phyloP scores from a whole-genome alignment of 2,329 filamentous ascomycete species.

The Xylaria sp. region DNA sequence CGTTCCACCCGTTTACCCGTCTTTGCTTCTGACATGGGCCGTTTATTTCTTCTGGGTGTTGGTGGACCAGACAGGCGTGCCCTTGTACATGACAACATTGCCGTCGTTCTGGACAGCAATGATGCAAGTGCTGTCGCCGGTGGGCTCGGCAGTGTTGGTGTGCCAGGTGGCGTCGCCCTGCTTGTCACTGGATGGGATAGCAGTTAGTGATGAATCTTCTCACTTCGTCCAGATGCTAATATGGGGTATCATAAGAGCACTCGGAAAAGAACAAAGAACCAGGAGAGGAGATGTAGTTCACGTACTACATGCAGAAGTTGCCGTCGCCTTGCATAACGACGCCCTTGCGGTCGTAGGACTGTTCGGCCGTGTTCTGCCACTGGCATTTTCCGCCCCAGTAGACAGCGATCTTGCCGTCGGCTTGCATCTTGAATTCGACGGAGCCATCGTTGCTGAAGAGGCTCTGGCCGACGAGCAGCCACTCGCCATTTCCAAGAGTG shows the following conservation, averaged over 20 bases:
- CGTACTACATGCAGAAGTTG: conserved; percentile 33
- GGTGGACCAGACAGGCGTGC: conserved; percentile 31
- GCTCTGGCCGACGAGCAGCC: conserved; percentile 29
- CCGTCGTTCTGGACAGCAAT: conserved; percentile 32
- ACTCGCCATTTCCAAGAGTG: conserved; percentile 32
- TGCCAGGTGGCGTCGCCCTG: conserved; percentile 26
- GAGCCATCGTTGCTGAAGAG: conserved; percentile 31
- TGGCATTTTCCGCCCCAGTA: conserved; percentile 29
- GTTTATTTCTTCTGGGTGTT: conserved; percentile 23
- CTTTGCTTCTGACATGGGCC: not conserved
- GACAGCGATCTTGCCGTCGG: conserved; percentile 31
- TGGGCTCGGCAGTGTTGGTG: conserved; percentile 24
- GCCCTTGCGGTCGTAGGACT: conserved; percentile 29
- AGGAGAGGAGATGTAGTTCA: not conserved
- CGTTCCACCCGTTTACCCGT: not conserved
- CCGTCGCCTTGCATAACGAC: conserved; percentile 31
- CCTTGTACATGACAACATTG: conserved; percentile 33
- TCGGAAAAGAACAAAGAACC: not conserved
- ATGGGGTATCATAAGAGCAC: no score
- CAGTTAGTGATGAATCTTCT: conserved; percentile 1
- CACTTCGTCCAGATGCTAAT: no score
- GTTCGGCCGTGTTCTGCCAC: conserved; percentile 30
- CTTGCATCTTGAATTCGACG: conserved; percentile 32
- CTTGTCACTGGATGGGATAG: conserved; percentile 7
- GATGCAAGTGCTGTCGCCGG: conserved; percentile 24